phyloP scores from a whole-genome alignment of 176 grass and related monocot species.

The Rhynchospora tenuis region DNA sequence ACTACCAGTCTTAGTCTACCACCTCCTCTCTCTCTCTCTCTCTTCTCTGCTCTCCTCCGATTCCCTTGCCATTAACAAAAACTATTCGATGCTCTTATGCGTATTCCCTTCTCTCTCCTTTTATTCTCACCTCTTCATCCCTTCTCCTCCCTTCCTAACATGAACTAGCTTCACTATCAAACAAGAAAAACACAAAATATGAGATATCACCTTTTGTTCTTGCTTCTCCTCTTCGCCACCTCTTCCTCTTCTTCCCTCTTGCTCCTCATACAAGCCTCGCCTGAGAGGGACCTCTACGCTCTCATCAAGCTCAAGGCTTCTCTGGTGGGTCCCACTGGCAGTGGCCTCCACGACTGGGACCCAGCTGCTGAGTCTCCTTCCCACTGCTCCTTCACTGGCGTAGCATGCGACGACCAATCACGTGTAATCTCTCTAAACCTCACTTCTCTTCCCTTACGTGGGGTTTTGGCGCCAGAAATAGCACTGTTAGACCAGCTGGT shows the following conservation, averaged over 20 bases:
- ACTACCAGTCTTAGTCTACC: background rate
- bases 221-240: conserved; percentile 3
- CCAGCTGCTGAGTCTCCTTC: conserved; percentile 6
- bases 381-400: conserved; percentile 54
- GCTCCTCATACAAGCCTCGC: background rate
- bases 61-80: background rate
- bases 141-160: background rate
- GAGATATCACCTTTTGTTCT: conserved; percentile 7
- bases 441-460: conserved; percentile 37
- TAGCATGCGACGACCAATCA: conserved; percentile 36
- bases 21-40: background rate
- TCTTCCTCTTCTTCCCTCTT: conserved; percentile 1
- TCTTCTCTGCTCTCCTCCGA: background rate
- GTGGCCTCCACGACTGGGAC: conserved; percentile 57
- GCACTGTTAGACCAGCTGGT: conserved; percentile 39
- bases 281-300: conserved; percentile 26
- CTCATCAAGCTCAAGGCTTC: conserved; percentile 39
- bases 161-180: background rate
- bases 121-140: conserved; percentile 1
- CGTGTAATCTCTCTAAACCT: conserved; percentile 59
- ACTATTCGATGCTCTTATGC: conserved; percentile 21
- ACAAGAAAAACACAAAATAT: background rate
- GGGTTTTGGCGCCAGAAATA: conserved; percentile 34
- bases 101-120: conserved; percentile 15
- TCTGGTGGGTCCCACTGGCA: conserved; percentile 14